Base-by-base conservation (phyloP, 2,329 filamentous ascomycete genomes). In the Colletotrichum australisinense region DNA sequence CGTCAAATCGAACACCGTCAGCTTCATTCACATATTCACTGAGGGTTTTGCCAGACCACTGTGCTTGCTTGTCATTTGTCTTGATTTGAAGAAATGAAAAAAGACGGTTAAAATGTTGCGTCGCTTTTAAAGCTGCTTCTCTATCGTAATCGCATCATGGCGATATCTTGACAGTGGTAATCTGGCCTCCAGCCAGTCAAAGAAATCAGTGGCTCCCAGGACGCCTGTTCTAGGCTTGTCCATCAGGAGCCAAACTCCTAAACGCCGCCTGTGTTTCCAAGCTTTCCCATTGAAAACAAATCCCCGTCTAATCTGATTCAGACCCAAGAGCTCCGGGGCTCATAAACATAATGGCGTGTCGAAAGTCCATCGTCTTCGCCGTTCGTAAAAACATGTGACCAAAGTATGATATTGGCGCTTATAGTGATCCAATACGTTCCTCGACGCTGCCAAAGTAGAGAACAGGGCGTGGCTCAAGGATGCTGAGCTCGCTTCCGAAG, bases 391-490 rank as follows among this genome's bases (percentile, higher is more conserved):
- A 64, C 49, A 59, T 56, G 32, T 19, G 22, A 22, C 22, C 53
- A 28, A 28, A 19, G n/a, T 59, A 9, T 16, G 6, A 4, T 35
- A 22, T 28, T 11, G n/a, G 32, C 16, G 14, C 63, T 46, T 46
- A 70, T 16, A 62, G 26, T 19, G 67, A 70, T 24, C 84, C 83
- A 79, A 91, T 90, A 65, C 89, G 85, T 83, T 91, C 90, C 81
- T 92, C 90, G 60, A 92, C 80, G 52, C 90, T 89, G 75, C 88
- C 89, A 87, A 90, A 92, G 82, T 91, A 91, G 66, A 91, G 88
- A 46, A 91, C 85, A 12, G 90, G 90, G 56, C 90, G 83, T 2
- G 90, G 90, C 81, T 92, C 90, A 30, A 92, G 85, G 22, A 92
- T 83, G 76, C 84, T 85, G 9, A 92, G 83, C 77, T 89, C 89